These are phyloP conservation scores for Babjeviella inositovora DNA, from an alignment of 805 yeast species.

Conservation along the genomic window DNA sequence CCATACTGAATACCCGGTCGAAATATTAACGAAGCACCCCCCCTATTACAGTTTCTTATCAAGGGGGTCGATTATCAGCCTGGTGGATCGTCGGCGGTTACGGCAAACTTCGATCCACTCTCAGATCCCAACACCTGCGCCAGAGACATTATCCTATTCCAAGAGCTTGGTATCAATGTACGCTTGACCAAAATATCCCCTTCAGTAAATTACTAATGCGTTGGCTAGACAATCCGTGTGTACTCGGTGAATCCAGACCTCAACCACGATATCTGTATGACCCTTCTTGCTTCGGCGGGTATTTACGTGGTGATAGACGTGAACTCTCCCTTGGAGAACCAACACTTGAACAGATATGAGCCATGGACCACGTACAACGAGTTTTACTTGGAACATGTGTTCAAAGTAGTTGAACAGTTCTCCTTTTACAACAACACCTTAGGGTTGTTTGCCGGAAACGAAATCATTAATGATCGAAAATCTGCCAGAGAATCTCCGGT, in stretches of 20 bases:
- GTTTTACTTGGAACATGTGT: slow-evolving; percentile 58
- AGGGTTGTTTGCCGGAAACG: slow-evolving; percentile 89
- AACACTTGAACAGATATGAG: slow-evolving; percentile 77
- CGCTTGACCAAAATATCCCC: slow-evolving; percentile 3
- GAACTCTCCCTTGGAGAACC: slow-evolving; percentile 67
- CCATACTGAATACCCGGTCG: not conserved
- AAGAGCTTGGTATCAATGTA: slow-evolving; percentile 66
- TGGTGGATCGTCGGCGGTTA: slow-evolving; percentile 77
- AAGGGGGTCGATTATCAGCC: slow-evolving; percentile 94
- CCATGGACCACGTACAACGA: slow-evolving; percentile 83
- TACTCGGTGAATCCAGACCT: slow-evolving; percentile 75
- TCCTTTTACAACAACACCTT: slow-evolving; percentile 76
- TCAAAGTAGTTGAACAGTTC: slow-evolving; percentile 68
- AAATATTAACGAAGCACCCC: not conserved
- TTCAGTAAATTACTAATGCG: not conserved
- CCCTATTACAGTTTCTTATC: slow-evolving; percentile 39
- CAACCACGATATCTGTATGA: slow-evolving; percentile 84
- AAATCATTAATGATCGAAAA: slow-evolving; percentile 63
- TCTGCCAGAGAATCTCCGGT: slow-evolving; percentile 62
- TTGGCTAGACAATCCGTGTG: slow-evolving; percentile 50
- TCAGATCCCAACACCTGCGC: slow-evolving; percentile 62
- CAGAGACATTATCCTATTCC: slow-evolving; percentile 69
- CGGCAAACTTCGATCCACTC: slow-evolving; percentile 48
- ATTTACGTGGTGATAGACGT: slow-evolving; percentile 87
- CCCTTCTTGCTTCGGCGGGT: slow-evolving; percentile 79